A percentile compares a stretch with the other conserved stretches of the same genome.
phyloP scores from a whole-genome alignment of 257 asterid genomes.

The Nemophila menziesii region DNA sequence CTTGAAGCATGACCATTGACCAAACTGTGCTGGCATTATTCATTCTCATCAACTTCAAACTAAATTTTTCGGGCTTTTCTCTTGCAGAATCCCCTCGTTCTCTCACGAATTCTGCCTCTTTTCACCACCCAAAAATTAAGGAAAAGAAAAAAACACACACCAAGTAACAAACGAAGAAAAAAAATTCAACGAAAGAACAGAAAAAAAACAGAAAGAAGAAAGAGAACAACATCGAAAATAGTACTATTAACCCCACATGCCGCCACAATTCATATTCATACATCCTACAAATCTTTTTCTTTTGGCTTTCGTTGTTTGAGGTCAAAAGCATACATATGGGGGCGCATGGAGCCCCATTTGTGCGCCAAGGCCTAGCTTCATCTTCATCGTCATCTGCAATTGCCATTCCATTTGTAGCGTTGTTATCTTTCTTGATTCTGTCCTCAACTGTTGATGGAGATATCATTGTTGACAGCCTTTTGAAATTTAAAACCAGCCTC shows the following conservation, averaged over 20 bases:
- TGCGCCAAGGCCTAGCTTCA: conserved; percentile 29
- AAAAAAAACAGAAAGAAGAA: background rate
- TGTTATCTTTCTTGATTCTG: conserved; percentile 1
- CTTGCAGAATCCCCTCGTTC: conserved; percentile 7
- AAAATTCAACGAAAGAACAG: conserved; percentile 2
- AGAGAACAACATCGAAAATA: conserved; percentile 1
- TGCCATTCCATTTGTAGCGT: background rate
- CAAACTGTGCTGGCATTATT: conserved; percentile 2
- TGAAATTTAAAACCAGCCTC: conserved; percentile 43
- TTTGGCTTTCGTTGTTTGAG: background rate
- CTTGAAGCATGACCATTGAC: conserved; percentile 6
- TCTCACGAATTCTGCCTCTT: conserved; percentile 5
- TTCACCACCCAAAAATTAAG: conserved; percentile 19
- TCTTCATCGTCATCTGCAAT: background rate
- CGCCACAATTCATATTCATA: conserved; percentile 9
- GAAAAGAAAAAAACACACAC: conserved; percentile 17
- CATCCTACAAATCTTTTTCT: conserved; percentile 1
- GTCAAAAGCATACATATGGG: conserved; percentile 38
- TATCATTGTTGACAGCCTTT: conserved; percentile 24
- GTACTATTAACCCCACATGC: no score
- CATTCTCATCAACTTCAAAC: conserved; percentile 14
- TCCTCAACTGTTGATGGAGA: conserved; percentile 15
- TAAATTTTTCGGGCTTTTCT: conserved; percentile 9
- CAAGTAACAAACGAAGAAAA: conserved; percentile 3
- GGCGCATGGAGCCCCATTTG: conserved; percentile 36